Evolutionary conservation across 1,284 basidiomycete species (phyloP).

Genomic region (Ceratobasidium sp.): DNA sequence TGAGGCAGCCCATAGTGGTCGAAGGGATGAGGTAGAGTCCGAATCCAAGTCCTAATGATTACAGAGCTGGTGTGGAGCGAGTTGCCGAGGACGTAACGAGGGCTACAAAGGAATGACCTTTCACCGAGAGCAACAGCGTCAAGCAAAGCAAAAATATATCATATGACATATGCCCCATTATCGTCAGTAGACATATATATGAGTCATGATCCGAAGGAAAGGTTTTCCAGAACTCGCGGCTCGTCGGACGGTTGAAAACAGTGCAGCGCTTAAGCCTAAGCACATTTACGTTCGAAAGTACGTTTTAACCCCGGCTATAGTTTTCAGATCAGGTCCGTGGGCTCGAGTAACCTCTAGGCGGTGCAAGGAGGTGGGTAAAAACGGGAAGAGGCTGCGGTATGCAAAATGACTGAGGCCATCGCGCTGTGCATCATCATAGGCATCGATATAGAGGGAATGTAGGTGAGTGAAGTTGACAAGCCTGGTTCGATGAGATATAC

Average conservation of each 20-base stretch:
- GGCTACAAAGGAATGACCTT: too few relatives aligned
- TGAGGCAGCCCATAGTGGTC: too few relatives aligned
- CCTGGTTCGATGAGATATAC: too few relatives aligned
- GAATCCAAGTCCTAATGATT: too few relatives aligned
- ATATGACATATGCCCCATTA: not conserved
- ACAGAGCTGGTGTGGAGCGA: too few relatives aligned
- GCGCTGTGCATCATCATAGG: not conserved
- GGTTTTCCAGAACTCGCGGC: not conserved
- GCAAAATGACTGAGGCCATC: not conserved
- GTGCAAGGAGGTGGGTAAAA: not conserved
- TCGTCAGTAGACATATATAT: too few relatives aligned
- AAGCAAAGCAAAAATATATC: too few relatives aligned
- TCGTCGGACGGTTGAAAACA: constrained; percentile 1
- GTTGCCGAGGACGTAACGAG: too few relatives aligned
- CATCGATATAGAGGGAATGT: not conserved
- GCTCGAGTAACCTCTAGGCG: not conserved
- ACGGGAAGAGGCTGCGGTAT: not conserved
- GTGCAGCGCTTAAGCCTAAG: not conserved
- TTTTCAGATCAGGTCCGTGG: not conserved
- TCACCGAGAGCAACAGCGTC: too few relatives aligned
- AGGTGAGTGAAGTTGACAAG: not conserved
- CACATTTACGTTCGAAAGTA: not conserved
- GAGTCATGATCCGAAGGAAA: constrained; percentile 8
- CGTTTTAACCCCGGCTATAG: not conserved
- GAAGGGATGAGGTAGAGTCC: too few relatives aligned